These are phyloP conservation scores for Phytophthora lateralis DNA, from an alignment of 352 stramenopile species.

Conservation along the genomic window DNA sequence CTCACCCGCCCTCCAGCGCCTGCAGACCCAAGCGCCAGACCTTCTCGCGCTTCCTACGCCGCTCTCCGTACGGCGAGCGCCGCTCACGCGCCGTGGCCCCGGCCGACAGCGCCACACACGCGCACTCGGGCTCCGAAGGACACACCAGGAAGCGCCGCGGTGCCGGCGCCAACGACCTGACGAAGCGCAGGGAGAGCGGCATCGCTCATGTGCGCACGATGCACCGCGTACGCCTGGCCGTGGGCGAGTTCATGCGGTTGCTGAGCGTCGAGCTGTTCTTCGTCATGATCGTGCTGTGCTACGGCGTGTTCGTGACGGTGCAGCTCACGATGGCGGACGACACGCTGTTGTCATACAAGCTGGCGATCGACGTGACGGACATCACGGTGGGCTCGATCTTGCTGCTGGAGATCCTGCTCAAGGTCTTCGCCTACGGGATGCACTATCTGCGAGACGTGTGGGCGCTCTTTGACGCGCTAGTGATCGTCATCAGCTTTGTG, in stretches of 20 bases:
- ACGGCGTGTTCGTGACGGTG: slow-evolving; percentile 84
- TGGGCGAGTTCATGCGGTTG: slow-evolving; percentile 85
- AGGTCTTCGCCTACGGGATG: slow-evolving; percentile 78
- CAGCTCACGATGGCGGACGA: slow-evolving; percentile 80
- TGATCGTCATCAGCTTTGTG: slow-evolving; percentile 82
- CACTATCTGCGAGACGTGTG: slow-evolving; percentile 72
- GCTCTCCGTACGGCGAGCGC: slow-evolving; percentile 65
- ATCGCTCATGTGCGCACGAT: slow-evolving; percentile 35
- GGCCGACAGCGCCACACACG: slow-evolving; percentile 37
- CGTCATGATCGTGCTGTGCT: slow-evolving; percentile 86
- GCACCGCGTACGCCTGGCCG: slow-evolving; percentile 52
- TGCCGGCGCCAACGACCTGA: slow-evolving; percentile 47
- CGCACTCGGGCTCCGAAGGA: slow-evolving; percentile 7
- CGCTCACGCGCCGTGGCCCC: slow-evolving; percentile 66
- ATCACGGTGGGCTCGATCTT: slow-evolving; percentile 86
- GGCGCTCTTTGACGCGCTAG: slow-evolving; percentile 81
- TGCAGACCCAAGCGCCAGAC: slow-evolving; percentile 67
- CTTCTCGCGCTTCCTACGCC: slow-evolving; percentile 62
- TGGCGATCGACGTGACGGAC: slow-evolving; percentile 77
- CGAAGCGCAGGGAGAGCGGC: slow-evolving; percentile 35
- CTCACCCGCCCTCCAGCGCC: slow-evolving; percentile 26
- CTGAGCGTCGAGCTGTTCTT: slow-evolving; percentile 90
- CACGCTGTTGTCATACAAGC: slow-evolving; percentile 60
- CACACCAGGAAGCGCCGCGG: slow-evolving; percentile 36
- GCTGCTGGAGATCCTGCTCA: slow-evolving; percentile 79